Percentiles rank a stretch among this genome's conserved stretches.
Conservation (phyloP, 2,329 filamentous ascomycete species). For the Plectosphaerella sp. region DNA sequence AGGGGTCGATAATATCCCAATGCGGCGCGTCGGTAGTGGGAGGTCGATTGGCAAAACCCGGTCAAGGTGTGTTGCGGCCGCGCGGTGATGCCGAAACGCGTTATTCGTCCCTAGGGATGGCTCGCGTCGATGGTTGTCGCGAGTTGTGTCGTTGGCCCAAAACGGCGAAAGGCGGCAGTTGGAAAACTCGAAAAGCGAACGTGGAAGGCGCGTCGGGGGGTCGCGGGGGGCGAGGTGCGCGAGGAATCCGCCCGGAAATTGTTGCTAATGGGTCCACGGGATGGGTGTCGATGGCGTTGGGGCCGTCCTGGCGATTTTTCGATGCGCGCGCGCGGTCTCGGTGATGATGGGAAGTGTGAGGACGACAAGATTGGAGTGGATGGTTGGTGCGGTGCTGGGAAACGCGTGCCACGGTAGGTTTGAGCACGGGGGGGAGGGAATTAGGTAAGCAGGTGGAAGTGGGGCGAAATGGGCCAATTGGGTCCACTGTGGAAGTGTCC, state of each 20-base stretch:
- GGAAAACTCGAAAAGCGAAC: constrained; percentile 38
- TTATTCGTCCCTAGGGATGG: no score
- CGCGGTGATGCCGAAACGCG: constrained; percentile 4
- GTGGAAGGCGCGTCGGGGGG: constrained; percentile 34
- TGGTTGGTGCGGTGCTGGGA: constrained; percentile 37
- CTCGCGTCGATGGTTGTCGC: background rate
- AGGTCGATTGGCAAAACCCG: background rate
- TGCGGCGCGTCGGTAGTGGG: constrained; percentile 9
- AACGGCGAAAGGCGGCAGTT: constrained; percentile 21
- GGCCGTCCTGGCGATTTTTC: constrained; percentile 55
- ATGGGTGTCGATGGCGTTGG: constrained; percentile 56
- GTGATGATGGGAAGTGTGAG: constrained; percentile 46
- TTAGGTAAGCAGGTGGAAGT: no score
- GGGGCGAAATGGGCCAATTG: background rate
- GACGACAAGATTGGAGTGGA: constrained; percentile 46
- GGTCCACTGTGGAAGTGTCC: no score
- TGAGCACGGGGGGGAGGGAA: constrained; percentile 28
- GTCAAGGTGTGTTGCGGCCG: background rate
- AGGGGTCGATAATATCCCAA: background rate
- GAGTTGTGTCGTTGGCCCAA: background rate
- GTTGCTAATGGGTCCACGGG: constrained; percentile 46
- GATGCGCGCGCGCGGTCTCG: constrained; percentile 50
- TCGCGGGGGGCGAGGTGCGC: constrained; percentile 35
- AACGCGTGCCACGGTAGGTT: constrained; percentile 33
- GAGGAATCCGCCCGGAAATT: constrained; percentile 51